Evolutionary conservation across 1,284 basidiomycete species (phyloP), one percentile per base, ranked within the genome.

Genomic region (Sanghuangporus baumii): DNA sequence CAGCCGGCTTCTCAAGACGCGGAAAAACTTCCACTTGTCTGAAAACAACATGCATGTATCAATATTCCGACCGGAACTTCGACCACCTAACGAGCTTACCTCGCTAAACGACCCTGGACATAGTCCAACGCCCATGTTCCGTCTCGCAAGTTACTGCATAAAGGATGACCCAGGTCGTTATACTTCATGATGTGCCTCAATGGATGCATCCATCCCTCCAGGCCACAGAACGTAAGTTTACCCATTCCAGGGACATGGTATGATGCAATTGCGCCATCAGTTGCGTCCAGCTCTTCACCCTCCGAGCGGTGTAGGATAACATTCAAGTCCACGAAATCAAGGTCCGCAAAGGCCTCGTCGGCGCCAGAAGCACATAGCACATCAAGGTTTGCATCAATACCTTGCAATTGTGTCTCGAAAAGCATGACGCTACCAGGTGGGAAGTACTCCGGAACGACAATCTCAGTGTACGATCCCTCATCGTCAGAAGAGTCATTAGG

Each of bases 191-290:
- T 85, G 65, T 87, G 83, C 47, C 85, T 81, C 59, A 98, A 77
- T 0, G 88, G 87, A 66, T 89, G 85, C 93, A 98, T 97, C 93
- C 94, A 98, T 1, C 95, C 96, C 73, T 98, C 93, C 57, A 98
- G 74, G 34, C 95, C 95, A 70, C 94, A 97, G 74, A 96, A 98
- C 11, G 85, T 86, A 70, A 94, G 76, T 61, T 82, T 81, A 0
- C 90, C 92, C 40, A 86, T 73, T 34, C 81, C 83, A 9, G 94
- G 91, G 37, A 98, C 76, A 58, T 86, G 81, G 74, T 97, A 98
- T 1, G 79, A 82, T 4, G 95, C 94, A 71, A 85, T 85, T 65
- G 81, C 76, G 1, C 87, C 86, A 6, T 71, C 74, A 14, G 93
- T 96, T 1, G 91, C 91, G 71, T 98, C 95, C 23, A 86, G 79